Percentiles rank a stretch among this genome's conserved stretches.
phyloP scores from a whole-genome alignment of 1,139 yeast genomes.

The Lodderomyces oxycetoniae region DNA sequence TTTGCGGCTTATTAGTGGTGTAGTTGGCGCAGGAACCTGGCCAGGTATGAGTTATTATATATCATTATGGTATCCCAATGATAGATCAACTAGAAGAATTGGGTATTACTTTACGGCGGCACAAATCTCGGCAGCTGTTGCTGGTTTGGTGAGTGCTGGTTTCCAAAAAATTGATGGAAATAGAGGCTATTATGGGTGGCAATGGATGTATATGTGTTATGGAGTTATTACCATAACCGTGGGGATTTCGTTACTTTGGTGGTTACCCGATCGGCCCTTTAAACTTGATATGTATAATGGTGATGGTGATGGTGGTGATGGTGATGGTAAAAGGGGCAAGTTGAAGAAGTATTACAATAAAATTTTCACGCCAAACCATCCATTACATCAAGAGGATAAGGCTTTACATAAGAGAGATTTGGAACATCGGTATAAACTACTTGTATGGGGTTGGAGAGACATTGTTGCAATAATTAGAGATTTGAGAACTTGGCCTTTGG shows the following conservation, averaged over 20 bases:
- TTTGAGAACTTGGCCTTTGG: conserved; percentile 70
- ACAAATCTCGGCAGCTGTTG: conserved; percentile 79
- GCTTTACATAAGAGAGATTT: conserved; percentile 63
- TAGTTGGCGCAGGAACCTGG: conserved; percentile 90
- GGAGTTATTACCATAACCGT: conserved; percentile 67
- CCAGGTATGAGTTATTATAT: conserved; percentile 88
- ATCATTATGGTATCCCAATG: conserved; percentile 81
- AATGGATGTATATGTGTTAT: conserved; percentile 79
- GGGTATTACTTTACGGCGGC: conserved; percentile 93
- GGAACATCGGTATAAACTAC: conserved; percentile 33
- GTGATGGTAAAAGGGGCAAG: conserved; percentile 13
- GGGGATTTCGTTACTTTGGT: conserved; percentile 67
- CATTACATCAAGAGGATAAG: conserved; percentile 52
- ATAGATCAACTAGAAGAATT: conserved; percentile 70
- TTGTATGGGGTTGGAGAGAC: conserved; percentile 61
- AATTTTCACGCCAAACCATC: conserved; percentile 39
- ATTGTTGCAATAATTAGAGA: conserved; percentile 55
- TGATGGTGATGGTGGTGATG: no score
- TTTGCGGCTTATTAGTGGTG: conserved; percentile 67
- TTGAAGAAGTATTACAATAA: conserved; percentile 19
- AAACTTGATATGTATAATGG: conserved; percentile 14
- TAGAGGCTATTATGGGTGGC: conserved; percentile 75
- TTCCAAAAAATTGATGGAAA: conserved; percentile 76
- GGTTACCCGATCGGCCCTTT: conserved; percentile 75
- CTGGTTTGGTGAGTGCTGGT: conserved; percentile 83